Evolutionary conservation across 1,139 yeast species (phyloP).

Genomic region (Hansenula lynferdii): DNA sequence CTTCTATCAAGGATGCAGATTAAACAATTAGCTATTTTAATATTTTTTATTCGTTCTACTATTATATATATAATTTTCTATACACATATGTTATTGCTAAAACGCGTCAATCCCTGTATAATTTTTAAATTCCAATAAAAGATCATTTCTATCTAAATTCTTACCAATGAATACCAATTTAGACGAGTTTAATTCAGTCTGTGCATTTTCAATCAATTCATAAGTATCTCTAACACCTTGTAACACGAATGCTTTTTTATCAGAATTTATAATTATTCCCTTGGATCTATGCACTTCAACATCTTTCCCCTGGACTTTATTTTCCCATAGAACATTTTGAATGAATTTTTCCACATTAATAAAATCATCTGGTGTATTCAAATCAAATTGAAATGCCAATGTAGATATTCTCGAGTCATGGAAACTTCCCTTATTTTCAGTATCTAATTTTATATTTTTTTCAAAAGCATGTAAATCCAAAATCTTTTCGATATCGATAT

Average conservation of each 20-base stretch:
- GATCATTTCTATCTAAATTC: conserved; percentile 34
- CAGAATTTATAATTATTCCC: conserved; percentile 53
- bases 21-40: too few relatives aligned
- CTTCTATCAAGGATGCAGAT: conserved; percentile 22
- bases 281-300: conserved; percentile 80
- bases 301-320: conserved; percentile 32
- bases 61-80: too few relatives aligned
- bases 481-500: conserved; percentile 56
- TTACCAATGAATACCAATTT: conserved; percentile 86
- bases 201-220: conserved; percentile 59
- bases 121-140: conserved; percentile 21
- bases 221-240: conserved; percentile 95
- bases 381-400: conserved; percentile 48
- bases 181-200: conserved; percentile 33
- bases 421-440: conserved; percentile 26
- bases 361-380: conserved; percentile 32
- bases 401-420: conserved; percentile 65
- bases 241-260: conserved; percentile 43
- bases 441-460: conserved; percentile 31
- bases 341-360: conserved; percentile 51
- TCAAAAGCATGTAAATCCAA: conserved; percentile 83
- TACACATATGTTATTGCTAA: too few relatives aligned
- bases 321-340: conserved; percentile 69
- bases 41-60: too few relatives aligned
- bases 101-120: conserved; percentile 12